Evolutionary conservation across 2,329 filamentous ascomycete genomes (phyloP), one percentile per base, ranked within the genome.

Genomic region (Aspergillus bombycis): DNA sequence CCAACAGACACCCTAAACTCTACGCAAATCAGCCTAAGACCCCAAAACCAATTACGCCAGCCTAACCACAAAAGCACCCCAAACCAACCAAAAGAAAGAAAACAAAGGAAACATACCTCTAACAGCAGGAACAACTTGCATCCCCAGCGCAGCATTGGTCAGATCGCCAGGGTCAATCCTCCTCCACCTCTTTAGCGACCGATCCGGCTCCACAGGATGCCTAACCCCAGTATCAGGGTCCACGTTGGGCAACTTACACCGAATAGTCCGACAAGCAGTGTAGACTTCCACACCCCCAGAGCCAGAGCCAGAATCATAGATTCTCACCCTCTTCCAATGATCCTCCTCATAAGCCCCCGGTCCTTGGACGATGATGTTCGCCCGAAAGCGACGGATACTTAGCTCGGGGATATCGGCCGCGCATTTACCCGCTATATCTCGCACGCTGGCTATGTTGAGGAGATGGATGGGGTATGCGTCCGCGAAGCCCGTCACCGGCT

Each of bases 401-500:
- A 88, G 75, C 2, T 73, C 71, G 0, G 80, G 80, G 16, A 78
- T 75, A 4, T 75, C 75, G 8, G 69, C 66, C 28, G 66, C 70
- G 6, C 86, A 78, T 14, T 77, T 75, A 3, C 70, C 71, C 9
- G 81, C 82, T 5, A 88, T 77, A 30, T 86, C 81, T 7, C 80
- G 81, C 14, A 87, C 79, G 46, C 84, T 86, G 19, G 84, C 78
- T 19, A 88, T 72, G 54, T 82, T 86, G 53, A 88, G 74, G 5
- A 88, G 77, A 58, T 87, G 83, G 5, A 88, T 74, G 0, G 86
- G 85, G 65, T 88, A 88, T 1, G 85, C 83, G 67, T 89, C 86
- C 45, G 83, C 81, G 72, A 88, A 87, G 41, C 82, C 84, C 2
- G 86, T 83, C 52, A 78, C 72, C 8, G 84, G 79, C 61, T 85